Evolutionary conservation across 1,284 basidiomycete species (phyloP), one percentile per base, ranked within the genome.

Genomic region (Xanthoconium separans): DNA sequence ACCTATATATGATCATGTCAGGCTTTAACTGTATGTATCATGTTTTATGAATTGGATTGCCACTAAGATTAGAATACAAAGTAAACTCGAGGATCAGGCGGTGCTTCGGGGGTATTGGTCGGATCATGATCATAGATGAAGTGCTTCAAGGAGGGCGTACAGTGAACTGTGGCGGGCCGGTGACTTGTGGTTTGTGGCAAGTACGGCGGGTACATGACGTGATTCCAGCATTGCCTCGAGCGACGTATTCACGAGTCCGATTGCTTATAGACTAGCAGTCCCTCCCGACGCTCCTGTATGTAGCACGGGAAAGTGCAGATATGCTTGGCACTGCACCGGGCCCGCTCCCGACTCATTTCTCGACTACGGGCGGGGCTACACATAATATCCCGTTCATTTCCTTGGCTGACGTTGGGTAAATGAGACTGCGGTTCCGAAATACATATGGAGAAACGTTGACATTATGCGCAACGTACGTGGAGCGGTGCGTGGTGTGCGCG

Each of bases 351-450:
- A 61, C 45, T 41, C 58, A 13, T 61, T 52, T 63, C 48, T 16
- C 20, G 27, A 39, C 40, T 36, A 44, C 15, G 24, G 34, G 41
- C 33, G 15, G 36, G 50, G 12, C n/a, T 48, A 27, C 27, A 34
- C 16, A 39, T 39, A n/a, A 44, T 29, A 22, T 15, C 40, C 37
- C 44, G 12, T 22, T 34, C 37, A 61, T 46, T 30, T 40, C 27
- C 29, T 31, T 47, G 31, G 6, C 16, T 50, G 47, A 51, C 24
- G 27, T 46, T 37, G 29, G 8, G 18, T 20, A 44, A 64, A 50
- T 63, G 58, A 61, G 55, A 40, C 63, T 58, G 47, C 63, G 65
- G 61, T 0, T 41, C 65, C 62, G 63, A 63, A 55, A 41, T 16
- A 34, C 27, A 27, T 27, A 27, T 27, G 27, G 51, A 37, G 3